phyloP scores from a whole-genome alignment of 192 early-diverging fungal species.

The Funneliformis mosseae region DNA sequence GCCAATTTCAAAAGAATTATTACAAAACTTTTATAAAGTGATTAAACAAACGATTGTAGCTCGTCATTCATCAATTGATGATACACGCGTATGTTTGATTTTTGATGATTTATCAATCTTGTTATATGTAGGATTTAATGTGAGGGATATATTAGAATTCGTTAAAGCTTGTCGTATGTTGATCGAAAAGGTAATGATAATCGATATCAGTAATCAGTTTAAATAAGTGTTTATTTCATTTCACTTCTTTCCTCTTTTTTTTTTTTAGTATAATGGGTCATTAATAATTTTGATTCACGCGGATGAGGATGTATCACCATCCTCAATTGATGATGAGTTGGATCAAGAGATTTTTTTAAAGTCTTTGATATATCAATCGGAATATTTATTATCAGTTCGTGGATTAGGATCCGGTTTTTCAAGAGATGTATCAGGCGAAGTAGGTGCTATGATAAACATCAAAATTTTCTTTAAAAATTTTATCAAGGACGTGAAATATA shows the following conservation, averaged over 20 bases:
- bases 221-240: not conserved
- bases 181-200: constrained; percentile 38
- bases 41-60: constrained; percentile 37
- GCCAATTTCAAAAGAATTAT: constrained; percentile 36
- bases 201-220: not conserved
- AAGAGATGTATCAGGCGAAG: constrained; percentile 61
- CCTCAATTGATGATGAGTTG: not conserved
- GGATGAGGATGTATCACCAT: constrained; percentile 41
- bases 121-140: constrained; percentile 49
- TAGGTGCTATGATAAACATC: constrained; percentile 22
- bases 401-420: constrained; percentile 55
- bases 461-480: not conserved
- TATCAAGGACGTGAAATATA: not conserved
- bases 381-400: constrained; percentile 53
- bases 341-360: constrained; percentile 53
- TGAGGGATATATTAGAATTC: constrained; percentile 44
- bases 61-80: not conserved
- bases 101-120: constrained; percentile 59
- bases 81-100: constrained; percentile 48
- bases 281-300: constrained; percentile 57
- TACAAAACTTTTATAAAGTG: constrained; percentile 44
- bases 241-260: not conserved
- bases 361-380: constrained; percentile 47
- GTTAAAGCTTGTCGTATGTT: constrained; percentile 48
- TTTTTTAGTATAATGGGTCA: constrained; percentile 46